Conservation (phyloP, 73 alveolate species). For the Durusdinium trenchii region DNA sequence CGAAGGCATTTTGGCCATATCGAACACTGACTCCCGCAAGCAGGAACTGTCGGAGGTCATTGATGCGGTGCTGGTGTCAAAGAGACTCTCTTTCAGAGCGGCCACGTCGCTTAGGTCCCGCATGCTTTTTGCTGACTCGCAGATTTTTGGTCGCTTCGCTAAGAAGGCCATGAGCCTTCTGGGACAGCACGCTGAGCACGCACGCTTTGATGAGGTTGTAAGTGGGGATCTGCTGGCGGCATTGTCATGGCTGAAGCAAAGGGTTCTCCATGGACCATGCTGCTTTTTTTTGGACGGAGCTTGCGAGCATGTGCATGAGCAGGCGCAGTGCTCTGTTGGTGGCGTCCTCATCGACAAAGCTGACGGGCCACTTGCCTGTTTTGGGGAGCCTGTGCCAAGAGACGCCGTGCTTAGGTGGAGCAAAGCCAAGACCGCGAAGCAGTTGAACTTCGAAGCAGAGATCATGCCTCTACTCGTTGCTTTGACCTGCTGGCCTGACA, state of each 20-base stretch:
- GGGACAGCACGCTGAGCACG: background rate
- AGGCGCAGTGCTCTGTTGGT: background rate
- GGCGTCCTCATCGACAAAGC: background rate
- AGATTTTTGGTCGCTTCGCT: background rate
- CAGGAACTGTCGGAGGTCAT: background rate
- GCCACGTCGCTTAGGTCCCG: background rate
- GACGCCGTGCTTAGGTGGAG: background rate
- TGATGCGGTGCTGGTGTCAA: background rate
- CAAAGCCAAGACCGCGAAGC: background rate
- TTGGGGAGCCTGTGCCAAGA: background rate
- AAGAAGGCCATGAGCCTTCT: background rate
- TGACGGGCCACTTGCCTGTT: background rate
- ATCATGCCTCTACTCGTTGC: background rate
- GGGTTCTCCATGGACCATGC: background rate
- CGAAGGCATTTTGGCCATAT: background rate
- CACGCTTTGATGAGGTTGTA: background rate
- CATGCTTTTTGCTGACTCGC: background rate
- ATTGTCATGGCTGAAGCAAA: background rate
- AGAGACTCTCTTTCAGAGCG: background rate
- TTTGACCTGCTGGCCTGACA: background rate
- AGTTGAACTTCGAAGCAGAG: background rate
- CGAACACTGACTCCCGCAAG: background rate
- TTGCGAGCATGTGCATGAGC: background rate
- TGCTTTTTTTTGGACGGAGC: slow-evolving; percentile 13
- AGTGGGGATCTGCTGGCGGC: background rate